Conservation (phyloP, 176 grass and related monocot species). For the Luzula sylvatica region DNA sequence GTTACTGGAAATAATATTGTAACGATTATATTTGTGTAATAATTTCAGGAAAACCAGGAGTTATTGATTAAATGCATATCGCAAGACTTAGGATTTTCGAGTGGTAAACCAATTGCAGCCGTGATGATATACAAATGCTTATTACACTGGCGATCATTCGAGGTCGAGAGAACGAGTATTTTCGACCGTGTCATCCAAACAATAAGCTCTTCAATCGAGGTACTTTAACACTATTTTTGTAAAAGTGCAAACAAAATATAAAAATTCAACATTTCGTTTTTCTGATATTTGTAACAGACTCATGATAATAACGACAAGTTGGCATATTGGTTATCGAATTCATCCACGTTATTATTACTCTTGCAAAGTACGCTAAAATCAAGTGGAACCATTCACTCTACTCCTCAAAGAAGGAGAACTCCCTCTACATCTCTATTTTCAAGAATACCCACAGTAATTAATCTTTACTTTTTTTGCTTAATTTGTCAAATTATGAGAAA, state of each 20-base stretch:
- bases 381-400: slow-evolving; percentile 58
- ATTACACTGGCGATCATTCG: slow-evolving; percentile 99
- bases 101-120: slow-evolving; percentile 77
- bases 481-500: slow-evolving; percentile 21
- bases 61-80: slow-evolving; percentile 89
- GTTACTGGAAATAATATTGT: neutral
- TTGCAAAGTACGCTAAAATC: slow-evolving; percentile 95
- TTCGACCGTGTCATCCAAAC: slow-evolving; percentile 95
- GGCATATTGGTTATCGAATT: slow-evolving; percentile 97
- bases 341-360: slow-evolving; percentile 77
- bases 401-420: slow-evolving; percentile 82
- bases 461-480: slow-evolving; percentile 5
- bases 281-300: slow-evolving; percentile 29
- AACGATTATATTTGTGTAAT: no score
- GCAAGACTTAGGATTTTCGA: slow-evolving; percentile 92
- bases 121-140: slow-evolving; percentile 93
- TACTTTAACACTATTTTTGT: slow-evolving; percentile 12
- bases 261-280: slow-evolving; percentile 9
- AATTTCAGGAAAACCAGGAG: slow-evolving; percentile 88
- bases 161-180: slow-evolving; percentile 94
- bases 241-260: no score
- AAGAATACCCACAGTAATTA: slow-evolving; percentile 73
- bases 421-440: slow-evolving; percentile 69
- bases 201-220: slow-evolving; percentile 88
- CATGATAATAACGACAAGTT: slow-evolving; percentile 74